Evolutionary conservation across 805 yeast species (phyloP), one percentile per base, ranked within the genome.

Genomic region (Jamesozyma hellenica): DNA sequence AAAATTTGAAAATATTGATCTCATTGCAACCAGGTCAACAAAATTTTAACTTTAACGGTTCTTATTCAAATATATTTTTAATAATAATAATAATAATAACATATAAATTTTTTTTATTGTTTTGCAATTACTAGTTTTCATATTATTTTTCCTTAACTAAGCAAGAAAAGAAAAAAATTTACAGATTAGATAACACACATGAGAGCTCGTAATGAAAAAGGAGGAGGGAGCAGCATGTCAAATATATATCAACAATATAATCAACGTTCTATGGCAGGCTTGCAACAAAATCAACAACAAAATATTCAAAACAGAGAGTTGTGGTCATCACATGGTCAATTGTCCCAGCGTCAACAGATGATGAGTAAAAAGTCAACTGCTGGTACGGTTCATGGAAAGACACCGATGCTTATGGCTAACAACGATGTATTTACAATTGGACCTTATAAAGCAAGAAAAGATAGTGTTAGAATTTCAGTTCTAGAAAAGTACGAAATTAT

Each of bases 401-500:
- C 54, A 34, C 75, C 80, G 43, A 65, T 68, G 45, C 48, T 73
- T 37, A 73, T 74, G 71, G 79, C 80, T 0, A 68, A 70, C 26
- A 71, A 66, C 38, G 71, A 67, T 40, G 71, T 74, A 19, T 72
- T 75, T 51, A 67, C 80, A 0, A 66, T 76, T 21, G 74, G 67
- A 0, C 78, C 79, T 0, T 82, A 81, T 55, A 72, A 75, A 48
- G 61, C 65, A 17, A 67, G 90, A 31, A 73, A 75, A 52, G 95
- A 86, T 55, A 60, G 71, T 19, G 62, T 73, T 12, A 64, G 95
- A 38, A 70, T 75, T 25, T 77, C 83, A 2, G 95, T 92, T 3
- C 64, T 86, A n/a, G 79, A 81, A 38, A 82, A 80, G 50, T 92
- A 88, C 61, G 88, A 82, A 45, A 81, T 92, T 43, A 63, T 87